A percentile compares a stretch with the other conserved stretches of the same genome.
Evolutionary conservation across 441 rosid genomes (phyloP).

Genomic region (Euphorbia schlechtendalii): DNA sequence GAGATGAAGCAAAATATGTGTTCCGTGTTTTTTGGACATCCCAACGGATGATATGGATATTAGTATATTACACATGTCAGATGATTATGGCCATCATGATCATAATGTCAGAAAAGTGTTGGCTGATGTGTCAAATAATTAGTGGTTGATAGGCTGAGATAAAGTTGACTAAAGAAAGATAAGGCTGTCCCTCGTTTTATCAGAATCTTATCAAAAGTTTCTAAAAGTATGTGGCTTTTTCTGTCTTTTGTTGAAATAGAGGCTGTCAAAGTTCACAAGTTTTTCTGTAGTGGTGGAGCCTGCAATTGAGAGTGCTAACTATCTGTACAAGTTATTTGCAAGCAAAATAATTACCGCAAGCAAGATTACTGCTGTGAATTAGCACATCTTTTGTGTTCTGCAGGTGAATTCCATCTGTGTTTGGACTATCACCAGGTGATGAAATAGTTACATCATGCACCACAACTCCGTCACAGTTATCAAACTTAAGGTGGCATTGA

Average conservation of each 20-base stretch:
- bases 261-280: no score
- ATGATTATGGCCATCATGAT: constrained; percentile 12
- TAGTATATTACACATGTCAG: constrained; percentile 15
- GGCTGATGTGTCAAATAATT: constrained; percentile 17
- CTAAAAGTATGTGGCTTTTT: no score
- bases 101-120: constrained; percentile 7
- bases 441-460: constrained; percentile 62
- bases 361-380: constrained; percentile 61
- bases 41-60: not conserved
- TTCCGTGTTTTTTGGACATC: constrained; percentile 17
- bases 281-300: no score
- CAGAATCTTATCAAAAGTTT: no score
- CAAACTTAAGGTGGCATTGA: constrained; percentile 92
- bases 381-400: constrained; percentile 86
- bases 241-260: no score
- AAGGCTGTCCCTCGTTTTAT: no score
- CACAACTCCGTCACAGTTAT: constrained; percentile 65
- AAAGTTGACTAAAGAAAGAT: constrained; percentile 8
- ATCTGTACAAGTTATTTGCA: constrained; percentile 7
- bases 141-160: constrained; percentile 12
- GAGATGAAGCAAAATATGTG: constrained; percentile 14
- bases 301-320: no score
- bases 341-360: constrained; percentile 59
- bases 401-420: constrained; percentile 94
- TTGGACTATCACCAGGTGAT: constrained; percentile 95